Base-by-base conservation (phyloP, 2,329 filamentous ascomycete genomes). In the Aspergillus sp. region DNA sequence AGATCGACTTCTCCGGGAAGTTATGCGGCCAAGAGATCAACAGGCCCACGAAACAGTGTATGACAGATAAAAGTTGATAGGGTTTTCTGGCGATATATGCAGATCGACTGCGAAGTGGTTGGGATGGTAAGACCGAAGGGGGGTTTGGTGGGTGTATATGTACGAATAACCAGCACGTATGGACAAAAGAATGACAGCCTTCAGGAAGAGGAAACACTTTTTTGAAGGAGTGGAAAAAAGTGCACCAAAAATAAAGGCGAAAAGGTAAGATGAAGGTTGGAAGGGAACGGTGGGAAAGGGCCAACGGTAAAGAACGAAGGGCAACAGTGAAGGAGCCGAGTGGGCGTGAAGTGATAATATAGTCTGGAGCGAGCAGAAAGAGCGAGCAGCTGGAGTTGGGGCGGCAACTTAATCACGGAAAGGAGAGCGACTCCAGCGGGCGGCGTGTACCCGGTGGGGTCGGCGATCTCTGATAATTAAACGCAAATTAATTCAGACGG, bases 1-100 rank as follows among this genome's bases (percentile, higher is more conserved):
- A 62, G 53, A 58, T 63, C 39, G 58, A 71, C 75, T 77, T 77
- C 74, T 58, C 72, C 75, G 69, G 74, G 75, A 77, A 77, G 73
- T 68, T 63, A 54, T 57, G 38, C 57, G 58, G 61, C 32, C 60
- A 57, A 62, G 41, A 52, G 57, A 62, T 58, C 58, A 48, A 54
- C 51, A 43, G 51, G 41, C 55, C n/a, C n/a, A 58, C 59, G 54
- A 41, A 43, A 25, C 38, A 38, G 32, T 45, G 36, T 39, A 58
- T 39, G 58, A 49, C 10, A 58, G 54, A 51, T 36, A 36, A 13
- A 5, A 60, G 43, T 50, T 36, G 19, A 63, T 47, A 36, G 52
- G 28, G 17, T 30, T 43, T 62, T 51, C 53, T 50, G 62, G 48
- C 63, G 65, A 68, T 60, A 60, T 4, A 36, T 59, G 70, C 74